A percentile compares a stretch with the other conserved stretches of the same genome.
Conservation (phyloP, 345 rosid genomes). For the Geranium rotundifolium region DNA sequence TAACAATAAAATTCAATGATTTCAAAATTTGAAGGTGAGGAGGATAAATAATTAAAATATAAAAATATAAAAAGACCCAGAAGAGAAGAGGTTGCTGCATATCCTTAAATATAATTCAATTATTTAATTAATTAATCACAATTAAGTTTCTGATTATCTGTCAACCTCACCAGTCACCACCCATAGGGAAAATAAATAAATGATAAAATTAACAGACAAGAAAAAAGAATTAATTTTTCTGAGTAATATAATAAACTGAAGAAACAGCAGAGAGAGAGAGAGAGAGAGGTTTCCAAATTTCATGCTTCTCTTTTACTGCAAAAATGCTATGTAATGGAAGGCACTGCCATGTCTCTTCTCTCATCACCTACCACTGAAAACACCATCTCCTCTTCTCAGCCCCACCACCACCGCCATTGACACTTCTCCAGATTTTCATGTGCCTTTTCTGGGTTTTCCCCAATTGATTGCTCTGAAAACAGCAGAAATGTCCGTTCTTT, state of each 20-base stretch:
- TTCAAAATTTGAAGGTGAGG: no score
- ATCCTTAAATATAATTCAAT: no score
- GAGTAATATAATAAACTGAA: constrained; percentile 3
- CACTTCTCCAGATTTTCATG: background rate
- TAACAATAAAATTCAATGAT: no score
- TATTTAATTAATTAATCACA: constrained; percentile 3
- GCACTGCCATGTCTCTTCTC: constrained; percentile 25
- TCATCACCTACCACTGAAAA: constrained; percentile 48
- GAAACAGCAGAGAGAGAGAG: constrained; percentile 13
- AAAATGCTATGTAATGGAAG: constrained; percentile 14
- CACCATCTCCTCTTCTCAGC: constrained; percentile 25
- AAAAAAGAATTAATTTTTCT: no score
- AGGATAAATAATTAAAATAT: no score
- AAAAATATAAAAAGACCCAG: no score
- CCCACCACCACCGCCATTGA: background rate
- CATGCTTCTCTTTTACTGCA: constrained; percentile 17
- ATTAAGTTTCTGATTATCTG: constrained; percentile 26
- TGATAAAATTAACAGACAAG: background rate
- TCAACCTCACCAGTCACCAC: constrained; percentile 16
- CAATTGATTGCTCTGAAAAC: no score
- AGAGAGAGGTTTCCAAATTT: constrained; percentile 25
- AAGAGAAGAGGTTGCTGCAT: no score
- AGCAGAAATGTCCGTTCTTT: background rate
- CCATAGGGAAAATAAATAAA: background rate
- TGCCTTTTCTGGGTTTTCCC: background rate